Conservation (phyloP, 805 yeast species). For the Yamadazyma phyllophila region DNA sequence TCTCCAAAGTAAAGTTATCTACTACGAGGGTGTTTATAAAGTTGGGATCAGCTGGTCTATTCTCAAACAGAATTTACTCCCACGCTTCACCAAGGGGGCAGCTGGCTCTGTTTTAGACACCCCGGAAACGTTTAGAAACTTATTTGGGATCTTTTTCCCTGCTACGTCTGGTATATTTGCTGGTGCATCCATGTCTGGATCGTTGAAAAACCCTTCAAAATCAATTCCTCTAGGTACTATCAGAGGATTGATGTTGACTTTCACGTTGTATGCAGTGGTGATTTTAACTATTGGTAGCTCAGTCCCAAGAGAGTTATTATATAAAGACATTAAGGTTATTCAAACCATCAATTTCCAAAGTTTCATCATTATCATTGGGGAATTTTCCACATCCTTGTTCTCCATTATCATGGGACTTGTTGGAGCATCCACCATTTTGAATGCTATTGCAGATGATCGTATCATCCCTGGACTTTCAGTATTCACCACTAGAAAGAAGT, state of each 20-base stretch:
- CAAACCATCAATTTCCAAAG: conserved; percentile 77
- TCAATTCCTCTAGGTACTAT: conserved; percentile 94
- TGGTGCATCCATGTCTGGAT: conserved; percentile 99
- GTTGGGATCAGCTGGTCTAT: conserved; percentile 76
- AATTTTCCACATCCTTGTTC: conserved; percentile 83
- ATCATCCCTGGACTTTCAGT: conserved; percentile 75
- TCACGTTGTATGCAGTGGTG: conserved; percentile 72
- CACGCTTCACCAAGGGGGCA: conserved; percentile 83
- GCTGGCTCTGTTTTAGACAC: conserved; percentile 75
- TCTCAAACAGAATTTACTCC: conserved; percentile 63
- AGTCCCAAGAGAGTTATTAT: conserved; percentile 74
- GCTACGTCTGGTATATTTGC: conserved; percentile 99
- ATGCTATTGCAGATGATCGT: conserved; percentile 86
- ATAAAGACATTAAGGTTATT: conserved; percentile 78
- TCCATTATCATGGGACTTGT: conserved; percentile 94
- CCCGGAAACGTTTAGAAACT: conserved; percentile 72
- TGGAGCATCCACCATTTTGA: conserved; percentile 89
- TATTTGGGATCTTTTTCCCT: conserved; percentile 95
- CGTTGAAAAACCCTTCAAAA: conserved; percentile 76
- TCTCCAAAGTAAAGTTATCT: conserved; percentile 55
- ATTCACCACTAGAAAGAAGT: conserved; percentile 44
- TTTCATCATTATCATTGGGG: conserved; percentile 77
- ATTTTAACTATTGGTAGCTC: conserved; percentile 77
- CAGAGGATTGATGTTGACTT: conserved; percentile 76
- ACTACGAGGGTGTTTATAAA: conserved; percentile 54